Conservation (phyloP, 106 monocot species). For the Platanthera zijinensis region DNA sequence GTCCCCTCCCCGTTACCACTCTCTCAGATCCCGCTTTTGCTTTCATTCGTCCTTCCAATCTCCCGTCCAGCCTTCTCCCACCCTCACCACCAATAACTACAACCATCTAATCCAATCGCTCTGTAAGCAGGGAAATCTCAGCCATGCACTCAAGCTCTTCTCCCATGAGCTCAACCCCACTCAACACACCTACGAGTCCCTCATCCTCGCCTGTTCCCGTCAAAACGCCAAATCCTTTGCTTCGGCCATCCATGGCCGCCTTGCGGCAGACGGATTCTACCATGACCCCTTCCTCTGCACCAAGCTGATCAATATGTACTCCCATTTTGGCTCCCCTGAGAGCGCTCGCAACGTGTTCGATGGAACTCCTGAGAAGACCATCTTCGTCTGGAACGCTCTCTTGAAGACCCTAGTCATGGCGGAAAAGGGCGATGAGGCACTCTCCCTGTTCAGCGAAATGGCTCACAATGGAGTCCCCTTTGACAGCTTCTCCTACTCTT, state of each 20-base stretch:
- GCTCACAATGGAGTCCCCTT: slow-evolving; percentile 16
- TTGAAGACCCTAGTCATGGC: slow-evolving; percentile 45
- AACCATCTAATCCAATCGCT: slow-evolving; percentile 70
- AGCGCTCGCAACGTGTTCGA: slow-evolving; percentile 73
- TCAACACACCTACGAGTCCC: slow-evolving; percentile 41
- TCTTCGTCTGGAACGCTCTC: slow-evolving; percentile 71
- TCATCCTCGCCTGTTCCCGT: slow-evolving; percentile 52
- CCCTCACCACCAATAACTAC: slow-evolving; percentile 22
- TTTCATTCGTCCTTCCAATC: not conserved
- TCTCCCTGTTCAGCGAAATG: slow-evolving; percentile 44
- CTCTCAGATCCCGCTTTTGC: slow-evolving; percentile 18
- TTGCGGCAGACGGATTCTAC: slow-evolving; percentile 38
- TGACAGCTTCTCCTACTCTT: slow-evolving; percentile 67
- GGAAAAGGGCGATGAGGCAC: slow-evolving; percentile 40
- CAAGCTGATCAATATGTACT: slow-evolving; percentile 65
- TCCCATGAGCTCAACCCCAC: slow-evolving; percentile 46
- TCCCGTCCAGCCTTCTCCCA: not conserved
- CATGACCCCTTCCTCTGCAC: slow-evolving; percentile 74
- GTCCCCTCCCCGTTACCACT: slow-evolving; percentile 7
- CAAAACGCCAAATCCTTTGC: slow-evolving; percentile 15
- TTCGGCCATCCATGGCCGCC: slow-evolving; percentile 31
- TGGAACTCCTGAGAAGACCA: slow-evolving; percentile 39
- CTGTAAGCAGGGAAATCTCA: slow-evolving; percentile 51
- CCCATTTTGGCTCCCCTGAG: slow-evolving; percentile 23
- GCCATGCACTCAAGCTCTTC: slow-evolving; percentile 51